Conservation (phyloP, 768 basidiomycete genomes). For the Kwoniella mangroviensis region DNA sequence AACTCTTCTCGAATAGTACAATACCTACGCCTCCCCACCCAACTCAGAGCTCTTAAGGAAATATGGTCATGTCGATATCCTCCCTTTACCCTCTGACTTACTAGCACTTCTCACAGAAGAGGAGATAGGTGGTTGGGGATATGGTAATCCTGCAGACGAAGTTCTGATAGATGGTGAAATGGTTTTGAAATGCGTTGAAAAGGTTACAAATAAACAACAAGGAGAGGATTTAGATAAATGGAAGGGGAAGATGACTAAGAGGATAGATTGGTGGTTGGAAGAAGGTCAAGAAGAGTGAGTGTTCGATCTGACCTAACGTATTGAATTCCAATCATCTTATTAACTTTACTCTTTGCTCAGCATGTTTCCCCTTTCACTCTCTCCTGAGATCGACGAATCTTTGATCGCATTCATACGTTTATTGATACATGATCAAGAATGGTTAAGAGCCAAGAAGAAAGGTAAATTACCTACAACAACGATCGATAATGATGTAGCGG, state of each 20-base stretch:
- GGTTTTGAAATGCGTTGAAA: slow-evolving; percentile 29
- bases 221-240: slow-evolving; percentile 23
- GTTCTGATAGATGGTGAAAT: slow-evolving; percentile 45
- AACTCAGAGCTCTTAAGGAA: slow-evolving; percentile 91
- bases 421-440: slow-evolving; percentile 33
- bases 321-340: background rate
- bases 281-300: slow-evolving; percentile 52
- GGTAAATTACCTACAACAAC: slow-evolving; percentile 25
- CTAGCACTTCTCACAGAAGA: slow-evolving; percentile 26
- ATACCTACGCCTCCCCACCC: slow-evolving; percentile 91
- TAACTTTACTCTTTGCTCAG: slow-evolving; percentile 17
- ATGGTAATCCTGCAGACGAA: slow-evolving; percentile 57
- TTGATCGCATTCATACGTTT: slow-evolving; percentile 42
- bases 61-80: slow-evolving; percentile 87
- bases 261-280: slow-evolving; percentile 94
- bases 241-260: slow-evolving; percentile 60
- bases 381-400: slow-evolving; percentile 20
- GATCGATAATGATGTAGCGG: slow-evolving; percentile 18
- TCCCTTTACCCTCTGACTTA: slow-evolving; percentile 58
- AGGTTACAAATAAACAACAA: slow-evolving; percentile 23
- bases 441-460: slow-evolving; percentile 30
- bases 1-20: slow-evolving; percentile 66
- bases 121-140: slow-evolving; percentile 35
- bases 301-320: background rate
- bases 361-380: slow-evolving; percentile 34